Base-by-base conservation (phyloP, 1,284 basidiomycete species). In the Moesziomyces aphidis region DNA sequence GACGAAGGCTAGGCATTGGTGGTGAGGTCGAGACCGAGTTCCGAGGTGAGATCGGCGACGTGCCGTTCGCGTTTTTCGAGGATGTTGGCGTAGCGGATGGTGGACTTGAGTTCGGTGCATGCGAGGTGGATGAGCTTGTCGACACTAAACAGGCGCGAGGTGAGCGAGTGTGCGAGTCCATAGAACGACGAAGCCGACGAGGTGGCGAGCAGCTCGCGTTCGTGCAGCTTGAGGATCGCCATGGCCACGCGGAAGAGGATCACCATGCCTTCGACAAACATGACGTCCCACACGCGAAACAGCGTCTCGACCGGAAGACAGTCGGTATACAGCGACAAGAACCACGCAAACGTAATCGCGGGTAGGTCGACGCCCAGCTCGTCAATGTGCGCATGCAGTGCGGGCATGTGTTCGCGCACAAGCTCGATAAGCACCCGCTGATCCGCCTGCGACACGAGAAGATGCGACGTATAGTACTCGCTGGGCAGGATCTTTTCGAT, bases 291-390 rank as follows among this genome's bases (percentile, higher is more conserved):
- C 7, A 84, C 81, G 11, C 83, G 73, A 56, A 84, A 83, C 5
- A 84, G 72, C 23, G 82, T 83, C 65, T 97, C 95, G 24, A 97
- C 93, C 4, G 96, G 96, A 4, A 98, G 87, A 85, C 95, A 97
- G 80, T 97, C 95, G 0, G 96, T 97, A 82, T 97, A 99, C 21
- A 99, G 87, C 6, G 93, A 95, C 43, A 99, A 87, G 86, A 98
- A 97, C 96, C 96, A 99, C 3, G 95, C 95, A 86, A 98, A 98
- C 63, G 94, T 97, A 61, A 98, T 93, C 0, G 95, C 95, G 1
- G 92, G 91, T 5, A 99, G 88, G 82, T 99, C 95, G 2, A 98
- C 91, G 2, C 91, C 92, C 0, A 97, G 89, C 19, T 90, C 88
- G 4, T 87, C 88, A 23, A 99, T 88, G 80, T 98, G 95, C 0